A percentile compares a stretch with the other conserved stretches of the same genome.
Evolutionary conservation across 306 rosid species (phyloP).

Genomic region (Lathyrus tuberosus): DNA sequence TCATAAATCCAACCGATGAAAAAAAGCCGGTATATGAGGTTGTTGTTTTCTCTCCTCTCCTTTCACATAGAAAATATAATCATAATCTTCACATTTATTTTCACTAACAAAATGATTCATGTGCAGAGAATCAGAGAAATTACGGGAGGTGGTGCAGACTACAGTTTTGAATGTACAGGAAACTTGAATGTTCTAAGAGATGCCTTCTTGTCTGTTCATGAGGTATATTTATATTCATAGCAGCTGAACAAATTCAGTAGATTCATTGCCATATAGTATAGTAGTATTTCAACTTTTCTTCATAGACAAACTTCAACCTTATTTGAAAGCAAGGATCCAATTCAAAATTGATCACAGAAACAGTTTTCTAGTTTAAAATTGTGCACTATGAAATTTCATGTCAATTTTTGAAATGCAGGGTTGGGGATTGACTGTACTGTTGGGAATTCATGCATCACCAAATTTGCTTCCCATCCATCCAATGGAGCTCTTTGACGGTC

Average conservation of each 20-base stretch:
- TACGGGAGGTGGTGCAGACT: constrained; percentile 64
- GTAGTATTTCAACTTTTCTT: background rate
- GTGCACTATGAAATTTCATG: background rate
- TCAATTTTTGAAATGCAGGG: constrained; percentile 54
- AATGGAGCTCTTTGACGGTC: constrained; percentile 79
- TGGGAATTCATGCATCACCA: constrained; percentile 74
- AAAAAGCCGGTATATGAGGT: constrained; percentile 71
- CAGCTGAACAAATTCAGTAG: background rate
- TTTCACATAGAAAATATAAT: constrained; percentile 3
- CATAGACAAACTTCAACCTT: background rate
- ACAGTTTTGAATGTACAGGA: constrained; percentile 77
- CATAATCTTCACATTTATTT: background rate
- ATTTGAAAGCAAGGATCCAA: constrained; percentile 13
- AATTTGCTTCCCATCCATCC: constrained; percentile 73
- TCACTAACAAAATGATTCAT: constrained; percentile 22
- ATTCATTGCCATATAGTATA: background rate
- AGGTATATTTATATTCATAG: constrained; percentile 41
- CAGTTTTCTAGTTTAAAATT: constrained; percentile 3
- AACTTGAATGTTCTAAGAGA: constrained; percentile 57
- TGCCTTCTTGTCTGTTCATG: constrained; percentile 64
- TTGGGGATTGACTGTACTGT: constrained; percentile 72
- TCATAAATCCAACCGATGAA: constrained; percentile 63
- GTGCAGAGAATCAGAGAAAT: constrained; percentile 61
- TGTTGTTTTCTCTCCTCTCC: constrained; percentile 13
- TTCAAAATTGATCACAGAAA: background rate